Conservation (phyloP, 805 yeast species). For the Phaffomyces thermotolerans region DNA sequence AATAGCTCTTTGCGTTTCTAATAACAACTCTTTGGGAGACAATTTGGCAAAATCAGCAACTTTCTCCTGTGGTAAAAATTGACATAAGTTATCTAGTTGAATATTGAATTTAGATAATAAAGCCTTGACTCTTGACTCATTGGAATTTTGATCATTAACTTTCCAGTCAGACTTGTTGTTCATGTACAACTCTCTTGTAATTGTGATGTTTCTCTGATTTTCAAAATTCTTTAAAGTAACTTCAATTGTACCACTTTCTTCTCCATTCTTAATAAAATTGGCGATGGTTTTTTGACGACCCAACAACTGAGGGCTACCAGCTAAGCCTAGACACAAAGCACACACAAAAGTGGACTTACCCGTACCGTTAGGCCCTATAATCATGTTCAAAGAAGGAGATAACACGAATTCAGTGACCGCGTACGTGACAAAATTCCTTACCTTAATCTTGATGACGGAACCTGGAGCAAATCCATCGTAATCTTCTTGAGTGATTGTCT, state of each 20-base stretch:
- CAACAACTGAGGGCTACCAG: conserved; percentile 66
- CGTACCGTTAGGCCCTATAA: conserved; percentile 94
- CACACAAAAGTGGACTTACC: conserved; percentile 93
- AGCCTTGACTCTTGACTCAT: conserved; percentile 40
- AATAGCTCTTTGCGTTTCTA: conserved; percentile 77
- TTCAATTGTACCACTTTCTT: conserved; percentile 28
- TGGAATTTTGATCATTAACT: conserved; percentile 33
- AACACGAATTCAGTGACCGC: conserved; percentile 61
- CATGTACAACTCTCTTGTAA: conserved; percentile 27
- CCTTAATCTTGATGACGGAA: conserved; percentile 43
- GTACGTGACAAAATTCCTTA: conserved; percentile 67
- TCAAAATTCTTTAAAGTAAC: conserved; percentile 29
- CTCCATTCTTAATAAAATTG: conserved; percentile 70
- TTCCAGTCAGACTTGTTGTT: conserved; percentile 44
- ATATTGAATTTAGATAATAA: conserved; percentile 50
- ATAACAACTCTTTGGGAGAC: conserved; percentile 63
- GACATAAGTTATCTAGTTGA: conserved; percentile 88
- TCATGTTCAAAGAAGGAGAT: conserved; percentile 81
- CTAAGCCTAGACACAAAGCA: conserved; percentile 84
- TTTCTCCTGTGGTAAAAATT: conserved; percentile 90
- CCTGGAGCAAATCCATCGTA: conserved; percentile 32
- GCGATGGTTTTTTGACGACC: conserved; percentile 58
- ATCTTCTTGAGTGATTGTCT: not conserved
- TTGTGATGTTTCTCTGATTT: conserved; percentile 29
- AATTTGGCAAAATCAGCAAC: conserved; percentile 87